These are phyloP conservation scores for Colletotrichum sublineola DNA, from an alignment of 2,329 filamentous ascomycete species.

Conservation along the genomic window DNA sequence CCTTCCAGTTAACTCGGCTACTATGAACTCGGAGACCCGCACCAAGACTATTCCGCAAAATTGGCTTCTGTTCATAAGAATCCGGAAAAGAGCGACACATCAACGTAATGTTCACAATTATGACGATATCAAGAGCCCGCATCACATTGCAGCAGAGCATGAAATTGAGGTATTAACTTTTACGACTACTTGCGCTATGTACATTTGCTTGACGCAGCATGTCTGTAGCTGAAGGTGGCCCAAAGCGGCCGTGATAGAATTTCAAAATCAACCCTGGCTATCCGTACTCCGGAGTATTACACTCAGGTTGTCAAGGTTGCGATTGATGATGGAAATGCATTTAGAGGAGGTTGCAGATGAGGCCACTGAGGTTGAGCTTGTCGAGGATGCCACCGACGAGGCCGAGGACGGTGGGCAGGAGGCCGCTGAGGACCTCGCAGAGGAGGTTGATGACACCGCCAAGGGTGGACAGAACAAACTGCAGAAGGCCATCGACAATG, in stretches of 20 bases:
- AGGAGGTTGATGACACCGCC: conserved; percentile 30
- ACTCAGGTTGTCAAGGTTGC: too few species aligned
- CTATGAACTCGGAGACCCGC: too few species aligned
- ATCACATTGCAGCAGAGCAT: neutral
- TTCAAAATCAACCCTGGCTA: neutral
- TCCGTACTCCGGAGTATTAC: too few species aligned
- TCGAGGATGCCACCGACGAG: conserved; percentile 25
- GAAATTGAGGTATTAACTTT: neutral
- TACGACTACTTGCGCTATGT: neutral
- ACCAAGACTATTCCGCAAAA: too few species aligned
- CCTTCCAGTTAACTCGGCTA: too few species aligned
- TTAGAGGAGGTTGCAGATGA: conserved; percentile 34
- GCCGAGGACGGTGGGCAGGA: conserved; percentile 32
- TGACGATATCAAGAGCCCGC: too few species aligned
- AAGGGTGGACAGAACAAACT: conserved; percentile 24
- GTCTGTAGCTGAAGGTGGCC: neutral
- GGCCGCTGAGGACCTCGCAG: conserved; percentile 34
- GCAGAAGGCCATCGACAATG: conserved; percentile 28
- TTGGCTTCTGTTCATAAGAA: too few species aligned
- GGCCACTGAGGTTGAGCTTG: conserved; percentile 25
- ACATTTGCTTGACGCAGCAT: neutral
- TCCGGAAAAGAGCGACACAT: neutral
- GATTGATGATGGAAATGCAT: neutral
- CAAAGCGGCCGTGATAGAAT: neutral
- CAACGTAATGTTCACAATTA: neutral